Evolutionary conservation across 371 early-diverging fungal genomes (phyloP).

Genomic region (Circinella minor): DNA sequence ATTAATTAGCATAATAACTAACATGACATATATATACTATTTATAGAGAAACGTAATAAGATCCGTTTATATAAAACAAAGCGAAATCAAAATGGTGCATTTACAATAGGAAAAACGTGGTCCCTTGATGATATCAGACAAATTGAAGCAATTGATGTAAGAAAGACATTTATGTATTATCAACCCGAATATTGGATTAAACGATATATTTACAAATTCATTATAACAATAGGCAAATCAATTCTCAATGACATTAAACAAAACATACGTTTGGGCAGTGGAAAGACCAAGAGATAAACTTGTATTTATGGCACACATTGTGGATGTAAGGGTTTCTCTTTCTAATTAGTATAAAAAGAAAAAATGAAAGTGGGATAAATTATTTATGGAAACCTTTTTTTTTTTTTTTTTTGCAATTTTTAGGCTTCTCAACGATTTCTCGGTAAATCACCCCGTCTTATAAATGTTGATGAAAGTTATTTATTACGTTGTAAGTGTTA

Average conservation of each 20-base stretch:
- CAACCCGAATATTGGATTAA: no score
- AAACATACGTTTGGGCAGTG: constrained; percentile 56
- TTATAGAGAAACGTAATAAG: constrained; percentile 50
- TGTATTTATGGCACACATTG: constrained; percentile 49
- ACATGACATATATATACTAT: no score
- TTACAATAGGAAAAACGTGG: constrained; percentile 63
- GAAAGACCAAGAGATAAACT: constrained; percentile 52
- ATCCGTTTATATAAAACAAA: constrained; percentile 62
- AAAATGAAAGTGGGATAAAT: no score
- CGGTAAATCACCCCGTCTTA: constrained; percentile 43
- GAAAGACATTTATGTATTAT: not conserved
- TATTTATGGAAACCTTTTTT: no score
- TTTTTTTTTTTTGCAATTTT: not conserved
- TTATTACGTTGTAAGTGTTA: constrained; percentile 41
- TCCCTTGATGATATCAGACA: constrained; percentile 61
- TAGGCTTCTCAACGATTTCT: constrained; percentile 47
- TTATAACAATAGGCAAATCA: constrained; percentile 38
- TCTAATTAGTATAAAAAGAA: not conserved
- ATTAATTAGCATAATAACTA: not conserved
- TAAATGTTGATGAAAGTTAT: constrained; percentile 51
- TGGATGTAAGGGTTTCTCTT: constrained; percentile 38
- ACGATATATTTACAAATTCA: not conserved
- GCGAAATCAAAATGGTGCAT: constrained; percentile 58
- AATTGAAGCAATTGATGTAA: constrained; percentile 62
- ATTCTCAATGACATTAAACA: constrained; percentile 53